phyloP scores from a whole-genome alignment of 2,329 filamentous ascomycete genomes.

The Decorospora gaudefroyi region DNA sequence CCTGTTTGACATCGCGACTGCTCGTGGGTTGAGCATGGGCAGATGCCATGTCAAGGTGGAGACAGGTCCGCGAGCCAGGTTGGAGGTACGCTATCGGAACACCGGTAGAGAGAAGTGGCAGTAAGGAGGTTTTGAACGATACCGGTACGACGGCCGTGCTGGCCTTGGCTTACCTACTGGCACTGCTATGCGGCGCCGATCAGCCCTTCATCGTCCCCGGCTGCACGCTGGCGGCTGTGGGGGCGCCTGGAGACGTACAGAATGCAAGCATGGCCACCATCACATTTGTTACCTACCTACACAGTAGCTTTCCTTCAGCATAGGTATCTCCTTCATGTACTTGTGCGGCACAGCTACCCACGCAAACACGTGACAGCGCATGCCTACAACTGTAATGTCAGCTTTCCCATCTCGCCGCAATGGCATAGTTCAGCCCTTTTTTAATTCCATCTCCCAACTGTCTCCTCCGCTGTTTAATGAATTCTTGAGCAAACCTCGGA shows the following conservation, averaged over 20 bases:
- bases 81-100: conserved; percentile 10
- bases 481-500: not conserved
- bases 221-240: too few relatives aligned
- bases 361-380: not conserved
- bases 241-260: too few relatives aligned
- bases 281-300: not conserved
- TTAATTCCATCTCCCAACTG: too few relatives aligned
- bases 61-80: conserved; percentile 18
- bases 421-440: conserved; percentile 1
- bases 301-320: not conserved
- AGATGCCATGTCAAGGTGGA: conserved; percentile 32
- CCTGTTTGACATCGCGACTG: conserved; percentile 18
- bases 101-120: too few relatives aligned
- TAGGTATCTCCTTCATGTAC: not conserved
- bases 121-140: conserved; percentile 15
- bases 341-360: not conserved
- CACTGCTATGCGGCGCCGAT: conserved; percentile 2
- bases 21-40: conserved; percentile 21
- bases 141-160: conserved; percentile 9
- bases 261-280: too few relatives aligned
- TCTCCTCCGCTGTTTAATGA: too few relatives aligned
- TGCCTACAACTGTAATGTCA: not conserved
- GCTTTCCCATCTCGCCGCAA: too few relatives aligned
- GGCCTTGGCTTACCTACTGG: conserved; percentile 15
- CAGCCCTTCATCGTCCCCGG: conserved; percentile 9